Evolutionary conservation across 495 filamentous ascomycete species (phyloP), one percentile per base, ranked within the genome.

Genomic region (Ramalina intermedia): DNA sequence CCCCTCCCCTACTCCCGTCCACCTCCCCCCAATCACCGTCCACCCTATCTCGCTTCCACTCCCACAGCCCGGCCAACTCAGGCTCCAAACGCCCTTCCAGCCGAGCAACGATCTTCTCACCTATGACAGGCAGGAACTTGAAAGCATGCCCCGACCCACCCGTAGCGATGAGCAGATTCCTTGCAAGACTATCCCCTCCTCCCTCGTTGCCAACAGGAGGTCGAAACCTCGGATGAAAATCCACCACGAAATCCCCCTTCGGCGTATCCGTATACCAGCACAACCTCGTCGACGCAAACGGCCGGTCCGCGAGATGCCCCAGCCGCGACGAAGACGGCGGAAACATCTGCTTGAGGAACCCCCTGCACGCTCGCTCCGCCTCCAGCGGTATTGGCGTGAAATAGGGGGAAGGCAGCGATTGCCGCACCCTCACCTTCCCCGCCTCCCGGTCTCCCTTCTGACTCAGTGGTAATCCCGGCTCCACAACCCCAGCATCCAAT

Each of bases 241-340:
- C 73, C 49, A 94, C 73, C 27, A 95, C 66, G 67, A 88, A 95
- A 61, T 94, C 82, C 6, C 77, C 85, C 14, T 73, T 78, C 7
- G 84, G 72, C 63, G 86, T 93, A 68, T 94, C 88, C 6, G 74
- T 79, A 54, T 96, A 94, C 85, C 85, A 94, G 62, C 89, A 98
- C 38, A 96, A 65, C 16, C 85, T 69, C n/a, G 80, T 86, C 13
- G 67, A 62, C 35, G 65, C 59, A 56, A 88, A 95, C 0, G 78
- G 74, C 29, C 87, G 63, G 23, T 79, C 70, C 20, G 11, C 83
- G 76, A 49, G 82, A 78, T 4, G 74, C 78, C 9, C 64, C 53
- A 43, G 79, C 71, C 12, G 73, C 85, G 48, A 88, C 84, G 9
- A 42, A 18, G 0, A 81, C 76, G 24, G 68, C 69, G 4, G 63